Conservation (phyloP, 768 basidiomycete genomes). For the Infundibulicybe gibba region DNA sequence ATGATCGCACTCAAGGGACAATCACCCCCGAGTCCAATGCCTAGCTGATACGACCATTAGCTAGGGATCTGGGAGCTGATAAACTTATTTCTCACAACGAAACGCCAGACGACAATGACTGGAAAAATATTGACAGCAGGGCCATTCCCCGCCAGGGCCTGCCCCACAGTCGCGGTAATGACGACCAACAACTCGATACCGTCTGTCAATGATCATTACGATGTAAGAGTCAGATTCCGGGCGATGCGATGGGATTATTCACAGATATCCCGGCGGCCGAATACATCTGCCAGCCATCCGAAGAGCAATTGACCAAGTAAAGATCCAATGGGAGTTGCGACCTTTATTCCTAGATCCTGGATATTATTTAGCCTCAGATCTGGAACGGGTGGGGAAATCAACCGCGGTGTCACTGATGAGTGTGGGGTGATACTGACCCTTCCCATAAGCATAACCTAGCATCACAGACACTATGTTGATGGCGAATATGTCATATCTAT, state of each 20-base stretch:
- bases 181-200: conserved; percentile 79
- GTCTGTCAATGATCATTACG: conserved; percentile 29
- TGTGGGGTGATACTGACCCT: conserved; percentile 15
- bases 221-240: not conserved
- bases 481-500: conserved; percentile 81
- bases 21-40: conserved; percentile 87
- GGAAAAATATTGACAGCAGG: conserved; percentile 71
- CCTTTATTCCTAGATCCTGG: conserved; percentile 77
- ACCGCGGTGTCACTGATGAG: not conserved
- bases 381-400: conserved; percentile 9
- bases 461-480: conserved; percentile 84
- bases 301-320: conserved; percentile 74
- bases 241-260: conserved; percentile 17
- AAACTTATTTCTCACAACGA: conserved; percentile 41
- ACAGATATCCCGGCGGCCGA: conserved; percentile 83
- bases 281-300: conserved; percentile 74
- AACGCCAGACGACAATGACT: conserved; percentile 80
- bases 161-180: conserved; percentile 74
- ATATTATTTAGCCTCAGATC: conserved; percentile 43
- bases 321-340: conserved; percentile 73
- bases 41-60: conserved; percentile 40
- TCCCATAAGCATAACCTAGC: conserved; percentile 79
- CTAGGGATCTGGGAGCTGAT: not conserved
- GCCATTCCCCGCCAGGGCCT: conserved; percentile 68
- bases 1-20: conserved; percentile 86